phyloP scores from a whole-genome alignment of 306 rosid species.

The Purshia tridentata region DNA sequence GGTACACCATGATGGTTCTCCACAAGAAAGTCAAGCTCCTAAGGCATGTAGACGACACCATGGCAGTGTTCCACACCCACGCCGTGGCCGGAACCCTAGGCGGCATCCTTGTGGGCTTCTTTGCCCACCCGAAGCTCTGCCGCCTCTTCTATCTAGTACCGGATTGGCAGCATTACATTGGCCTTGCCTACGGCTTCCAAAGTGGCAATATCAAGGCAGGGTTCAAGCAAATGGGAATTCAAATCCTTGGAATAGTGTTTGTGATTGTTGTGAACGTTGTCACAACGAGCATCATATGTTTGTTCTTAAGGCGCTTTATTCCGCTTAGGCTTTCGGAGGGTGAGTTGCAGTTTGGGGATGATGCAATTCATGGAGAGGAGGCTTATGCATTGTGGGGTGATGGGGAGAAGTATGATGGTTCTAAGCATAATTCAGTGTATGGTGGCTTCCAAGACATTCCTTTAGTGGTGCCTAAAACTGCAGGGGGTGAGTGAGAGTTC shows the following conservation, averaged over 20 bases:
- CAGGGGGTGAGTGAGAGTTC: background rate
- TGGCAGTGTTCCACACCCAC: slow-evolving; percentile 56
- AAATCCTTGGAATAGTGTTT: slow-evolving; percentile 42
- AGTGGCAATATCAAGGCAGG: slow-evolving; percentile 13
- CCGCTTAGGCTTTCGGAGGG: slow-evolving; percentile 35
- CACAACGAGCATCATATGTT: slow-evolving; percentile 33
- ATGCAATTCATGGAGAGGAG: slow-evolving; percentile 39
- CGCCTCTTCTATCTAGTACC: slow-evolving; percentile 28
- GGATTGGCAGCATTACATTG: slow-evolving; percentile 22
- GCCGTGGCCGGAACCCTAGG: slow-evolving; percentile 54
- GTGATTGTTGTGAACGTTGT: slow-evolving; percentile 29
- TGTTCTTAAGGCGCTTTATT: slow-evolving; percentile 9
- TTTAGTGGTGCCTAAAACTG: background rate
- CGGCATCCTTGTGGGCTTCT: slow-evolving; percentile 48
- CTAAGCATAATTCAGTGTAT: slow-evolving; percentile 17
- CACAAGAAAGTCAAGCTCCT: slow-evolving; percentile 35
- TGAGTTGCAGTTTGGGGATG: slow-evolving; percentile 33
- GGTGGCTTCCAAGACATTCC: slow-evolving; percentile 12
- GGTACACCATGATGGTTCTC: slow-evolving; percentile 64
- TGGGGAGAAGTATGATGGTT: slow-evolving; percentile 37
- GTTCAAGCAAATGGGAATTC: slow-evolving; percentile 44
- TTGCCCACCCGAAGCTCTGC: slow-evolving; percentile 38
- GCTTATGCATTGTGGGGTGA: slow-evolving; percentile 53
- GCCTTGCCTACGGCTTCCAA: slow-evolving; percentile 33
- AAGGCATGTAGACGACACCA: slow-evolving; percentile 43